Evolutionary conservation across 176 grass and related monocot genomes (phyloP).

Genomic region (Chloris gayana): DNA sequence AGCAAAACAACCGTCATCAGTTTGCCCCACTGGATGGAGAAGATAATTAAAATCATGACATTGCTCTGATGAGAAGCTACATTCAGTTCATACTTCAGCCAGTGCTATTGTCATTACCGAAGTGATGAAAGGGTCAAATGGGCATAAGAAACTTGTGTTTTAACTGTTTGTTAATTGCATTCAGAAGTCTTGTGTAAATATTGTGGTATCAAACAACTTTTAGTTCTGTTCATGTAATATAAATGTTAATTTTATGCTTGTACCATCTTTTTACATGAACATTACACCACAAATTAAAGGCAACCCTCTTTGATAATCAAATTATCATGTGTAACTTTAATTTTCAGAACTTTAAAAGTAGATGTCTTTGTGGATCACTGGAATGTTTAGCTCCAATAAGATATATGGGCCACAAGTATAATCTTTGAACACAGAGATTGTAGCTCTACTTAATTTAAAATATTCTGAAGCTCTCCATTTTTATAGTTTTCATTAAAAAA

Average conservation of each 20-base stretch:
- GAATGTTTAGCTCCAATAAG: background rate
- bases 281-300: background rate
- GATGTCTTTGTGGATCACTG: background rate
- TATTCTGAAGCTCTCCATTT: too few species aligned
- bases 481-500: too few species aligned
- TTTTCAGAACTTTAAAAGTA: background rate
- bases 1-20: background rate
- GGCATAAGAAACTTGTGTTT: background rate
- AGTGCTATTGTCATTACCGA: background rate
- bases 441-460: too few species aligned
- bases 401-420: background rate
- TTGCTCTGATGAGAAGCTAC: too few species aligned
- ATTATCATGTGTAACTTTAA: background rate
- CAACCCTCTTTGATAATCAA: background rate
- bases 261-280: background rate
- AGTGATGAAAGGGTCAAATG: background rate
- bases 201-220: background rate
- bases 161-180: background rate
- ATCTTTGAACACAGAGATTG: too few species aligned
- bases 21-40: background rate
- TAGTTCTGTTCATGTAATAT: background rate
- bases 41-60: background rate
- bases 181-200: constrained; percentile 1
- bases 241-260: background rate
- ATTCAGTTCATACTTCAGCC: too few species aligned